Percentiles rank a stretch among this genome's conserved stretches.
Evolutionary conservation across 1,139 yeast species (phyloP).

Genomic region (Nakaseomyces kungkrabaensis): DNA sequence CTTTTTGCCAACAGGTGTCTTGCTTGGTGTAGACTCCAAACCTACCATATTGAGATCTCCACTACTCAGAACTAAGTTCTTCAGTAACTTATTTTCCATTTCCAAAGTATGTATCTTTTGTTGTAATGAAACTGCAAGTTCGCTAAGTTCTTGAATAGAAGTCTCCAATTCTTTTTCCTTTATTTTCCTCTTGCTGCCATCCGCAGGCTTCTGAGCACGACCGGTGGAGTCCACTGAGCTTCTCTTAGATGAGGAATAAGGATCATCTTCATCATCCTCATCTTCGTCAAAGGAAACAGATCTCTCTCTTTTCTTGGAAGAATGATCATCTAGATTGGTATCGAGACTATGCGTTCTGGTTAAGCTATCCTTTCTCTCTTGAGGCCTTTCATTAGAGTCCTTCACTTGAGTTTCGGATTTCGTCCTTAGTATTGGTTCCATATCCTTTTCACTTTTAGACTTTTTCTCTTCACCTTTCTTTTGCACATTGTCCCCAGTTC

Average conservation of each 20-base stretch:
- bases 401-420: conserved; percentile 1
- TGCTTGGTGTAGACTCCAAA: not conserved
- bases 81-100: conserved; percentile 73
- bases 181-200: conserved; percentile 51
- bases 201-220: not conserved
- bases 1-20: not conserved
- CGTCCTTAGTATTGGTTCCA: not conserved
- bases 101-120: conserved; percentile 57
- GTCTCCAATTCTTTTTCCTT: conserved; percentile 80
- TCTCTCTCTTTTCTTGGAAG: not conserved
- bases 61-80: conserved; percentile 63
- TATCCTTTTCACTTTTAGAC: not conserved
- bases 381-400: not conserved
- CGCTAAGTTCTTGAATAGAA: conserved; percentile 51
- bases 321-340: not conserved
- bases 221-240: not conserved
- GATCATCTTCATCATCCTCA: conserved; percentile 2
- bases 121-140: conserved; percentile 51
- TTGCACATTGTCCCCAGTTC: not conserved
- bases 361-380: not conserved
- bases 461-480: not conserved
- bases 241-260: conserved; percentile 1
- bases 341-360: not conserved
- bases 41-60: conserved; percentile 15
- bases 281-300: not conserved